Conservation (phyloP, 768 basidiomycete species). For the Leccinum boreale region DNA sequence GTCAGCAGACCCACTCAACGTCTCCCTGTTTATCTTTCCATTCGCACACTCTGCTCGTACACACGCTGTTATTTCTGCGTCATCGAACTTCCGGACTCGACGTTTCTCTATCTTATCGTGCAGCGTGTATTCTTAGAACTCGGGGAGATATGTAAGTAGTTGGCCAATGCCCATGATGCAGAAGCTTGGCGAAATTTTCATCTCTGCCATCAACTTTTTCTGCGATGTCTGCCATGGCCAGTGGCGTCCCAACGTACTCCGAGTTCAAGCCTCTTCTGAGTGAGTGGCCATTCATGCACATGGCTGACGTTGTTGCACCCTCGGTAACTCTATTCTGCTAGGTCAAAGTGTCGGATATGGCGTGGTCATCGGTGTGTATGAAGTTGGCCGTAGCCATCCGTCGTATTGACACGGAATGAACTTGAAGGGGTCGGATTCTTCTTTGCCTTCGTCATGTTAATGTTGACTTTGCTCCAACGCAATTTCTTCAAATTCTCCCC, state of each 20-base stretch:
- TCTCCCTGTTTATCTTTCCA: not conserved
- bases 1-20: not conserved
- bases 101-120: slow-evolving; percentile 2
- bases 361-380: slow-evolving; percentile 41
- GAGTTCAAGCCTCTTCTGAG: slow-evolving; percentile 42
- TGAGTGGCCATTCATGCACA: slow-evolving; percentile 14
- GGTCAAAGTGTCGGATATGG: slow-evolving; percentile 49
- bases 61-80: not conserved
- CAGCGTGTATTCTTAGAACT: slow-evolving; percentile 2
- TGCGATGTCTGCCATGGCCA: slow-evolving; percentile 10
- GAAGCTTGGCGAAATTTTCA: not conserved
- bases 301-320: not conserved
- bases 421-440: slow-evolving; percentile 46
- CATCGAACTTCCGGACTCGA: not conserved
- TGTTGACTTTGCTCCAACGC: slow-evolving; percentile 43
- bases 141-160: not conserved
- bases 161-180: not conserved
- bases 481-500: slow-evolving; percentile 47
- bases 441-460: slow-evolving; percentile 46
- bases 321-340: slow-evolving; percentile 9
- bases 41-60: slow-evolving; percentile 1
- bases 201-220: not conserved
- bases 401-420: not conserved
- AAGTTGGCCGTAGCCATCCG: not conserved
- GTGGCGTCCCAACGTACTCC: slow-evolving; percentile 18